Percentiles rank a stretch among this genome's conserved stretches.
Evolutionary conservation across 192 early-diverging fungal genomes (phyloP).

Genomic region (Dissophora globulifera): DNA sequence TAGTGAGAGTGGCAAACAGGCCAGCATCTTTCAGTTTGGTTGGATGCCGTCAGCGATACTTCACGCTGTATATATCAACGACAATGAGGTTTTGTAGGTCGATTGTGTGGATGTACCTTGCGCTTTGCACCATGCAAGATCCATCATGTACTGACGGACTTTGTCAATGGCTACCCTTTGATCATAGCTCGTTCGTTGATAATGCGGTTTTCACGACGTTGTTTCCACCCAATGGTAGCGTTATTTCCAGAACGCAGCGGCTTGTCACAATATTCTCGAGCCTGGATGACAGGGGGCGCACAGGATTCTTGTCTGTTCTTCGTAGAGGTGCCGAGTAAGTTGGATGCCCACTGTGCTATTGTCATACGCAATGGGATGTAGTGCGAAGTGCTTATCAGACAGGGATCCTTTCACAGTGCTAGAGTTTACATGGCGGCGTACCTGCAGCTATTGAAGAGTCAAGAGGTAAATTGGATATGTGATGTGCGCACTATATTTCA

Average conservation of each 20-base stretch:
- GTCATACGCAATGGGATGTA: too few relatives aligned
- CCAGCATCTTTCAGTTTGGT: slow-evolving; percentile 70
- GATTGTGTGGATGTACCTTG: too few relatives aligned
- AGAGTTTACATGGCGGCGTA: slow-evolving; percentile 69
- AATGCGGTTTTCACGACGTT: slow-evolving; percentile 69
- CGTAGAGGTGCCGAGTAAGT: slow-evolving; percentile 73
- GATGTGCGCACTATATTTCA: neutral
- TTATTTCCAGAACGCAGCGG: slow-evolving; percentile 68
- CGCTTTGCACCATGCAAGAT: too few relatives aligned
- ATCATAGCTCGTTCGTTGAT: slow-evolving; percentile 71
- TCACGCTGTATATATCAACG: slow-evolving; percentile 87
- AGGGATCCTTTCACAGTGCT: slow-evolving; percentile 51
- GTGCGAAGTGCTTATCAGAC: too few relatives aligned
- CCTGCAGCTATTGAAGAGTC: slow-evolving; percentile 72
- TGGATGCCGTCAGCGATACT: slow-evolving; percentile 89
- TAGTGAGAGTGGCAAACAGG: slow-evolving; percentile 60
- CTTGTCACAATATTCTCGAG: slow-evolving; percentile 73
- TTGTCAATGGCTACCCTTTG: too few relatives aligned
- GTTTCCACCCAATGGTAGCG: slow-evolving; percentile 68
- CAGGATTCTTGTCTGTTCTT: slow-evolving; percentile 81
- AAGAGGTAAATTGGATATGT: slow-evolving; percentile 52
- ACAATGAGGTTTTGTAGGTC: slow-evolving; percentile 78
- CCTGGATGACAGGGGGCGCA: slow-evolving; percentile 74
- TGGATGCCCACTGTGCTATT: neutral
- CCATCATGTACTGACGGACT: too few relatives aligned